A percentile compares a stretch with the other conserved stretches of the same genome.
Evolutionary conservation across 129 eudicot species (phyloP).

Genomic region (Silybum marianum): DNA sequence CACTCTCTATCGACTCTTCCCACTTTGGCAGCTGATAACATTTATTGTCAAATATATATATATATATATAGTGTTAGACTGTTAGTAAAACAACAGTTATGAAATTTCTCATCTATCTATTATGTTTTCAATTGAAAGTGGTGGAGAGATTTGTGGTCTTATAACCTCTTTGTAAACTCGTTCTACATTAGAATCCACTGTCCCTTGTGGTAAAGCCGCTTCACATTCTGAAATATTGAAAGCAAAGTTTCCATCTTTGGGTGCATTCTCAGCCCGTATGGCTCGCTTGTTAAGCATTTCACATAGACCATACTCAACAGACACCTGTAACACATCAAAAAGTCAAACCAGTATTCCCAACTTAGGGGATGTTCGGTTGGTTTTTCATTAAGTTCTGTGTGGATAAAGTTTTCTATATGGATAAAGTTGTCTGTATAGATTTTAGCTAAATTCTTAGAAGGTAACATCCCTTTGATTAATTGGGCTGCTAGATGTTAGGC

Average conservation of each 20-base stretch:
- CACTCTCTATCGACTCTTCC: conserved; percentile 60
- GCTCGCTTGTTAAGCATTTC: conserved; percentile 82
- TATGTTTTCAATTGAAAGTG: background rate
- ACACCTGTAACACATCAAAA: conserved; percentile 49
- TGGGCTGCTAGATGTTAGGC: background rate
- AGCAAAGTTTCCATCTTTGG: conserved; percentile 73
- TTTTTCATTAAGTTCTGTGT: no score
- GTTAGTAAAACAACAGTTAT: conserved; percentile 2
- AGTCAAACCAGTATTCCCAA: background rate
- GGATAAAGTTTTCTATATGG: no score
- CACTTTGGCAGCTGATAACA: conserved; percentile 70
- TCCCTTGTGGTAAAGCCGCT: conserved; percentile 72
- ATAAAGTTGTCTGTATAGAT: no score
- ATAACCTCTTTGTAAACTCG: conserved; percentile 72
- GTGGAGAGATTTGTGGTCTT: background rate
- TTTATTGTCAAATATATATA: background rate
- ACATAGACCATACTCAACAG: conserved; percentile 92
- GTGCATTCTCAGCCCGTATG: conserved; percentile 65
- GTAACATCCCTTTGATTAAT: background rate
- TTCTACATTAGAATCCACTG: conserved; percentile 51
- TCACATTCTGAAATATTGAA: conserved; percentile 68
- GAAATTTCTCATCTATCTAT: background rate
- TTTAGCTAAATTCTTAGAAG: no score
- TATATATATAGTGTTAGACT: background rate
- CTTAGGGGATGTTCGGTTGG: no score